Conservation (phyloP, 2,329 filamentous ascomycete genomes). For the Periglandula ipomoeae region DNA sequence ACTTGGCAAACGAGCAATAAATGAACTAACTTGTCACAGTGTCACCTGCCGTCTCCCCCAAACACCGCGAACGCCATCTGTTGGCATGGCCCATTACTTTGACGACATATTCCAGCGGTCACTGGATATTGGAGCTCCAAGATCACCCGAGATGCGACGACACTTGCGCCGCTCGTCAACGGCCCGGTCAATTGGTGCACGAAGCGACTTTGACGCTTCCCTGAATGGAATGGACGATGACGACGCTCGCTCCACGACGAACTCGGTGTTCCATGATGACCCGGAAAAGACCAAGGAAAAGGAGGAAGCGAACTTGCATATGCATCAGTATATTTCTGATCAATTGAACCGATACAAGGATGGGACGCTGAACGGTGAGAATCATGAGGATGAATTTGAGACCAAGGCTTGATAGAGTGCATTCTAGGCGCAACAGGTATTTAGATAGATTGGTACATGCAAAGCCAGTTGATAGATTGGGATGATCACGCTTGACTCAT, state of each 20-base stretch:
- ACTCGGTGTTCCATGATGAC: constrained; percentile 25
- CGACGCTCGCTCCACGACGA: constrained; percentile 23
- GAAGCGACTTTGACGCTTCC: constrained; percentile 64
- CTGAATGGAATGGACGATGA: constrained; percentile 38
- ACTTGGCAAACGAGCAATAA: too few species aligned
- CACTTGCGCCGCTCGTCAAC: constrained; percentile 70
- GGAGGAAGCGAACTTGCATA: constrained; percentile 55
- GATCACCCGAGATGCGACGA: constrained; percentile 31
- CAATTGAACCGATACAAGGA: constrained; percentile 62
- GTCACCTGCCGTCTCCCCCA: constrained; percentile 86
- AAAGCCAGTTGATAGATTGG: neutral
- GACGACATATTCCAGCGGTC: constrained; percentile 68
- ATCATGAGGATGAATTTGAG: constrained; percentile 38
- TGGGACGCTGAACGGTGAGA: constrained; percentile 16
- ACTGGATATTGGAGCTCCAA: constrained; percentile 25
- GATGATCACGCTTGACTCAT: neutral
- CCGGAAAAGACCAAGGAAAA: constrained; percentile 38
- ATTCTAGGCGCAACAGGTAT: neutral
- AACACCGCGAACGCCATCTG: constrained; percentile 79
- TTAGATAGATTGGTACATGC: neutral
- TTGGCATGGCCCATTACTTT: constrained; percentile 86
- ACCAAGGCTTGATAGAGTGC: constrained; percentile 21
- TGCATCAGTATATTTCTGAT: constrained; percentile 73
- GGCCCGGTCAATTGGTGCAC: constrained; percentile 70
- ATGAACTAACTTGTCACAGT: constrained; percentile 31